Evolutionary conservation across 2,329 filamentous ascomycete species (phyloP).

Genomic region (Aspergillus sclerotialis): DNA sequence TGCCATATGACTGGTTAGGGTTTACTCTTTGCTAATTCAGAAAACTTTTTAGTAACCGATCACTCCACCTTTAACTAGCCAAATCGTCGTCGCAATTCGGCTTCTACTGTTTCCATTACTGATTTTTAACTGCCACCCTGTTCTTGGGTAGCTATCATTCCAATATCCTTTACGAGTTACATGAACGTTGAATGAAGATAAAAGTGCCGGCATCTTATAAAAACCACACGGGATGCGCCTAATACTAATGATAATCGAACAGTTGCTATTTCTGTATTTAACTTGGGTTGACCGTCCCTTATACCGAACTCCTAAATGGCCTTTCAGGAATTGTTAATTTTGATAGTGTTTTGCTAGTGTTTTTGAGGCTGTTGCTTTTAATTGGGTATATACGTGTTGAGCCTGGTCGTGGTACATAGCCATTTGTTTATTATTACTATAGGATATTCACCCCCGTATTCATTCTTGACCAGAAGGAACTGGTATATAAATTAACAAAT

Average conservation of each 20-base stretch:
- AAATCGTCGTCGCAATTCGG: neutral
- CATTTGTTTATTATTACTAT: too few species aligned
- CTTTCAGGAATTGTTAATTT: too few species aligned
- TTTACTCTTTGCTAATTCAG: neutral
- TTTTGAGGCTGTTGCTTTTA: too few species aligned
- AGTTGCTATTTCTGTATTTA: conserved; percentile 6
- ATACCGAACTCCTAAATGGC: too few species aligned
- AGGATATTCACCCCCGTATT: too few species aligned
- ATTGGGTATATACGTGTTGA: too few species aligned
- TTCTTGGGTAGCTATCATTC: conserved; percentile 7
- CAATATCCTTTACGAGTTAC: conserved; percentile 21
- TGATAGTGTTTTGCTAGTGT: too few species aligned
- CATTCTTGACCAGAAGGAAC: neutral
- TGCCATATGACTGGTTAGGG: neutral
- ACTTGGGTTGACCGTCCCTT: too few species aligned
- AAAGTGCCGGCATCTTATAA: conserved; percentile 12
- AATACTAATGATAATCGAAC: conserved; percentile 31
- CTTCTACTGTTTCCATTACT: neutral
- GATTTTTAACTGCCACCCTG: conserved; percentile 2
- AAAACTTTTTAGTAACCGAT: conserved; percentile 8
- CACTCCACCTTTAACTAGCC: conserved; percentile 9
- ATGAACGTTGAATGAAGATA: conserved; percentile 23
- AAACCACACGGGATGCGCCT: conserved; percentile 18
- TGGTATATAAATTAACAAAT: neutral
- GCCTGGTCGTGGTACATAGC: too few species aligned